Conservation (phyloP, 371 early-diverging fungal species). For the Mucor sp. region DNA sequence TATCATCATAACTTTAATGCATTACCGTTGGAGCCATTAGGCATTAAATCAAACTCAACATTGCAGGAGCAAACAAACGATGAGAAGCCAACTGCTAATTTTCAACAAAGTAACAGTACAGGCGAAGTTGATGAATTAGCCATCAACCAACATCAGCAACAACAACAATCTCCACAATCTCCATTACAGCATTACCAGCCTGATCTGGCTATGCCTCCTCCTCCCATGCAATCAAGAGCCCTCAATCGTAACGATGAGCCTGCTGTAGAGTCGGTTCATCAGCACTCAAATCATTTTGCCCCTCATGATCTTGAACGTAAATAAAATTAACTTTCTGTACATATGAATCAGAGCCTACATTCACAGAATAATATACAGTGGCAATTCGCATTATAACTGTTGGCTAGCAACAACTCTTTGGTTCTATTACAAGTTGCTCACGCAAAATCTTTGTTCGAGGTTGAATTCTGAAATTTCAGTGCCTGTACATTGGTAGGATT, state of each 20-base stretch:
- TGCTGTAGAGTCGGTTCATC: not conserved
- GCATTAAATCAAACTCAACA: not conserved
- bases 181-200: not conserved
- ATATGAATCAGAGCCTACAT: not conserved
- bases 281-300: constrained; percentile 10
- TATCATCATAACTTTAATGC: constrained; percentile 20
- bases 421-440: no score
- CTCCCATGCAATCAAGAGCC: constrained; percentile 3
- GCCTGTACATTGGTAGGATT: not conserved
- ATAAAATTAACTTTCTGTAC: constrained; percentile 4
- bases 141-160: not conserved
- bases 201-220: constrained; percentile 2
- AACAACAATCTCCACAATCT: not conserved
- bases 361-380: no score
- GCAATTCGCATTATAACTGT: no score
- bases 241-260: constrained; percentile 14
- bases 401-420: no score
- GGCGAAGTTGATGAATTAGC: constrained; percentile 4
- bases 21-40: constrained; percentile 20
- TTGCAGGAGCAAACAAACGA: not conserved
- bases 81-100: not conserved
- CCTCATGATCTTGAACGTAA: constrained; percentile 25
- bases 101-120: not conserved
- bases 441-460: no score
- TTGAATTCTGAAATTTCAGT: no score